A percentile compares a stretch with the other conserved stretches of the same genome.
Conservation (phyloP, 345 rosid genomes). For the Pseudoturritis turrita region DNA sequence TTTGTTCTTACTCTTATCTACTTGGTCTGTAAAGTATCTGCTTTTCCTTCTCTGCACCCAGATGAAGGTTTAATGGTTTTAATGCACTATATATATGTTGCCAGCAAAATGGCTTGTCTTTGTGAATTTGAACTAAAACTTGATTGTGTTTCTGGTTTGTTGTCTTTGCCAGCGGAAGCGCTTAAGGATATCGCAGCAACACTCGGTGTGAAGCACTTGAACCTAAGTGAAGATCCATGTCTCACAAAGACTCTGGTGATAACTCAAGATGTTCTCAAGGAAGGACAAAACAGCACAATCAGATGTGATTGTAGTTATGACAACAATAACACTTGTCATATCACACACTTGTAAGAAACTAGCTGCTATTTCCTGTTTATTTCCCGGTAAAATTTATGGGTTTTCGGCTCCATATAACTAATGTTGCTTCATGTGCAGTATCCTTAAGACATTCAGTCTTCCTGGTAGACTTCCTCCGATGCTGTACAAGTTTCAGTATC, state of each 20-base stretch:
- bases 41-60: slow-evolving; percentile 29
- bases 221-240: slow-evolving; percentile 32
- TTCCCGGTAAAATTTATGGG: background rate
- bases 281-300: slow-evolving; percentile 27
- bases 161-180: slow-evolving; percentile 11
- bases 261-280: slow-evolving; percentile 16
- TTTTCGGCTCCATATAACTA: background rate
- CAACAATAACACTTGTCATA: slow-evolving; percentile 29
- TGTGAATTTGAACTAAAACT: background rate
- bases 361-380: background rate
- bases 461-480: slow-evolving; percentile 67
- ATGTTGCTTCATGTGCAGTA: slow-evolving; percentile 30
- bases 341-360: slow-evolving; percentile 29
- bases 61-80: slow-evolving; percentile 20
- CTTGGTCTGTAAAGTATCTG: background rate
- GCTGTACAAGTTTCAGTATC: slow-evolving; percentile 49
- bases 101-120: background rate
- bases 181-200: slow-evolving; percentile 23
- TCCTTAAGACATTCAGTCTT: slow-evolving; percentile 48
- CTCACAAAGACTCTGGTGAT: slow-evolving; percentile 23
- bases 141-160: background rate
- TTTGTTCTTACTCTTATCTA: slow-evolving; percentile 12
- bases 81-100: background rate
- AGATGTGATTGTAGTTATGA: slow-evolving; percentile 25
- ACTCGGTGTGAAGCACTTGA: slow-evolving; percentile 17